Conservation (phyloP, 768 basidiomycete genomes). For the Termitomyces bulborhizus region DNA sequence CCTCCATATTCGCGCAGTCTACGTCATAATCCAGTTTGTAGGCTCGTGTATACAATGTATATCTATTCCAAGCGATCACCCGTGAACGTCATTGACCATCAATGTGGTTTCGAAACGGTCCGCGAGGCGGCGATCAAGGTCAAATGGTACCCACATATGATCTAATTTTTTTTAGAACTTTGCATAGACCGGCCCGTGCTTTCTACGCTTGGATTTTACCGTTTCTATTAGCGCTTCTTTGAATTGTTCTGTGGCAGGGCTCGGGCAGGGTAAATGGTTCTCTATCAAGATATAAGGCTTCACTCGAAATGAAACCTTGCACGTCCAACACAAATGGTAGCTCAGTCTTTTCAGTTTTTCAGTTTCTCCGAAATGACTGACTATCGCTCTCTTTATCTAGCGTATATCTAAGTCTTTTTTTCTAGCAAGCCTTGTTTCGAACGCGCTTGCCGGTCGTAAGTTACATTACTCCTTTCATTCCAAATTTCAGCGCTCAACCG, state of each 20-base stretch:
- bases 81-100: no score
- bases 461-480: neutral
- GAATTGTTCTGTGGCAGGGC: neutral
- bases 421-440: neutral
- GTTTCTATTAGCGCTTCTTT: neutral
- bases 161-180: neutral
- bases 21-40: neutral
- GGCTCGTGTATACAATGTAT: no score
- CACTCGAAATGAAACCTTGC: neutral
- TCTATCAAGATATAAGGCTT: neutral
- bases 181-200: conserved; percentile 4
- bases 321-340: neutral
- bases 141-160: conserved; percentile 4
- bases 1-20: neutral
- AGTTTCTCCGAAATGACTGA: neutral
- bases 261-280: no score
- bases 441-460: conserved; percentile 4
- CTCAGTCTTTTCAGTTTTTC: neutral
- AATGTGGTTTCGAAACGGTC: no score
- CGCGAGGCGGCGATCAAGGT: no score
- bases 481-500: neutral
- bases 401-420: neutral
- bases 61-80: no score
- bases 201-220: neutral
- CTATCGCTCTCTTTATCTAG: neutral